phyloP scores from a whole-genome alignment of 768 basidiomycete species.

The Candolleomyces aberdarensis region DNA sequence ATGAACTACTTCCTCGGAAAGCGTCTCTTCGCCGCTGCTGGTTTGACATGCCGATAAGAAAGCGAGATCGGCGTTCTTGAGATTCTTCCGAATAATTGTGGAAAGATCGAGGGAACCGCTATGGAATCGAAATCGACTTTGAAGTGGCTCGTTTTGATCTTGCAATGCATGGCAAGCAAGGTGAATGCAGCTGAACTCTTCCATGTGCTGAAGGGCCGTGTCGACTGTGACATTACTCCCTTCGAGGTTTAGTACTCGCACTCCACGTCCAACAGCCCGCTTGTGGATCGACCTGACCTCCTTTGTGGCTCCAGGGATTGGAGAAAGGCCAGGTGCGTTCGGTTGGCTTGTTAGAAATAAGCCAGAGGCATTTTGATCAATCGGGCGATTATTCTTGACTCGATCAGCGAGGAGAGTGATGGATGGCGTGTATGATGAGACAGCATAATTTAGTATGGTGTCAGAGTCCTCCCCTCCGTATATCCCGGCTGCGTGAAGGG shows the following conservation, averaged over 20 bases:
- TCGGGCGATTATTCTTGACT: neutral
- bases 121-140: constrained; percentile 20
- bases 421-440: constrained; percentile 7
- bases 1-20: no score
- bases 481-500: constrained; percentile 3
- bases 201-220: constrained; percentile 11
- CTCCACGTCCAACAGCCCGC: neutral
- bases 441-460: neutral
- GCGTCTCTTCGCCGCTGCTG: no score
- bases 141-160: constrained; percentile 20
- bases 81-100: constrained; percentile 6
- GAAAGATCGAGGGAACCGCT: constrained; percentile 15
- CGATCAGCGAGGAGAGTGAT: neutral
- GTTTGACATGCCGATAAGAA: constrained; percentile 35
- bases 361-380: neutral
- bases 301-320: constrained; percentile 8
- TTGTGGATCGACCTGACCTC: constrained; percentile 4
- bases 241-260: constrained; percentile 18
- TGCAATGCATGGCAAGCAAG: constrained; percentile 32
- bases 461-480: neutral
- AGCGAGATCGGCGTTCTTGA: constrained; percentile 24
- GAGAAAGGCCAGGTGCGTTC: neutral
- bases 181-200: constrained; percentile 21
- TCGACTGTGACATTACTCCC: constrained; percentile 12
- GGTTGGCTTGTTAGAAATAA: constrained; percentile 6